These are phyloP conservation scores for Peniophora sp. DNA, from an alignment of 1,284 basidiomycete species.

Conservation along the genomic window DNA sequence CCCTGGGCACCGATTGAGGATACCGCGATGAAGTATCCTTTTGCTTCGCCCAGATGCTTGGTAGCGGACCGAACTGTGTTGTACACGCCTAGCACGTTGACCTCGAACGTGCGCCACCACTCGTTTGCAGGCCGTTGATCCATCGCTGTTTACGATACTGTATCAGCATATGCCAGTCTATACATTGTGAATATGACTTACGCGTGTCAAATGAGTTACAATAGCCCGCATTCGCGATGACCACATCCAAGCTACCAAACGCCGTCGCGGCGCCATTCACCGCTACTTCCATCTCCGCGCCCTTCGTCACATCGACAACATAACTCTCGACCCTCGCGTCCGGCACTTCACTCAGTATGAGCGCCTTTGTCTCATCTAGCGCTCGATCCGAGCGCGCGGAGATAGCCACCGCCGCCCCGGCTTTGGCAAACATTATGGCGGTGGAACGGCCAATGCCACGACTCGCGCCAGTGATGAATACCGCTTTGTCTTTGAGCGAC, in stretches of 20 bases:
- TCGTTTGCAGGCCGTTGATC: neutral
- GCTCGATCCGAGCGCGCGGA: conserved; percentile 1
- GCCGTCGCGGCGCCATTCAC: conserved; percentile 6
- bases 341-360: conserved; percentile 1
- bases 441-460: conserved; percentile 14
- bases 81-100: neutral
- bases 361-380: conserved; percentile 5
- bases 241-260: conserved; percentile 12
- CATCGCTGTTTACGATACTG: neutral
- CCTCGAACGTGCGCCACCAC: neutral
- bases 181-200: neutral
- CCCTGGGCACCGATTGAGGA: neutral
- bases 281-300: neutral
- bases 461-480: conserved; percentile 16
- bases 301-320: conserved; percentile 1
- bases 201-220: neutral
- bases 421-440: conserved; percentile 4
- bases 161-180: neutral
- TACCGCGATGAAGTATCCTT: neutral
- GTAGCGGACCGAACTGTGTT: neutral
- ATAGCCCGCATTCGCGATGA: conserved; percentile 10
- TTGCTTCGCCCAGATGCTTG: neutral
- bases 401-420: conserved; percentile 7
- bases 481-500: conserved; percentile 8
- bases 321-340: neutral